Base-by-base conservation (phyloP, 2,329 filamentous ascomycete species). In the Xylaria sp. region DNA sequence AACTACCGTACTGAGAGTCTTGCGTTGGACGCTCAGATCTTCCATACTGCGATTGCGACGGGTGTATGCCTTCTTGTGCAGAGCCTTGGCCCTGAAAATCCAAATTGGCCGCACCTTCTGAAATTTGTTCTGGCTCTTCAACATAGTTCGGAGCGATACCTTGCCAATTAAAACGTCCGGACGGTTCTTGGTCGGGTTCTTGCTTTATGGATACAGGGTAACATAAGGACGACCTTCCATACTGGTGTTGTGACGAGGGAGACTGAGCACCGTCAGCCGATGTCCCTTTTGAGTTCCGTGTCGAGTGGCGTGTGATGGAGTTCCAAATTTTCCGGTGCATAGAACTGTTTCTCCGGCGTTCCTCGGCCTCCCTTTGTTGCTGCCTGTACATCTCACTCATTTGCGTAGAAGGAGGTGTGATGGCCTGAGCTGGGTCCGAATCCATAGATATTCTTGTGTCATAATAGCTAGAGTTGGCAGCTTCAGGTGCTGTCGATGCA, bases 381-480 rank as follows among this genome's bases (percentile, higher is more conserved):
- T 73, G 73, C 66, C 75, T 73, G 63, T 80, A 79, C 67, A 79
- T 68, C 57, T 78, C 76, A 20, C 65, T 76, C 76, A 79, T 79
- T 61, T 78, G 76, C 57, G 69, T 73, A 41, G 74, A 76, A 23
- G 75, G 77, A 46, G 75, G 73, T 60, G 73, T 72, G 44, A 72
- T 69, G 54, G 64, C 63, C 55, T 71, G 74, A 50, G 65, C 74
- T 58, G 76, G 76, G 39, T 75, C 75, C 28, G 78, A 79, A 50
- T 77, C 77, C 75, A 80, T 77, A 10, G 77, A 76, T 66, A 80
- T 77, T 39, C 73, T 74, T 41, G 73, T 72, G 70, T 80, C 77
- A 69, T 80, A 80, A 71, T 80, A 80, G 67, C 75, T 77, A 25
- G 72, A 73, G 66, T 78, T 78, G 44, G 78, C 78, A 62, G 78